phyloP scores from a whole-genome alignment of 2,329 filamentous ascomycete species.

The Pyrenochaeta sp. region DNA sequence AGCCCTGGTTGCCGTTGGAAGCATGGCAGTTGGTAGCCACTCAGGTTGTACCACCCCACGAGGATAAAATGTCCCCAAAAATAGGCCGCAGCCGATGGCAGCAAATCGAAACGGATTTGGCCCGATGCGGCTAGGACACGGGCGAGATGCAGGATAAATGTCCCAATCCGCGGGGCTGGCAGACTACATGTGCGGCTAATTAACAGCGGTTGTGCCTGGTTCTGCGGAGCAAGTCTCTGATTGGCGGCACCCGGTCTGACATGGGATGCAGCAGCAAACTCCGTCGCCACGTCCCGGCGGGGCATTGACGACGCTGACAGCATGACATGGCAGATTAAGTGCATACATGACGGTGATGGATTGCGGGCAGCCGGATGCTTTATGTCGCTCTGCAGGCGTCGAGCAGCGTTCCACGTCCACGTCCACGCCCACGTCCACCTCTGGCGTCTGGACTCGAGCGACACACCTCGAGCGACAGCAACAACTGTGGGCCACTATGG shows the following conservation, averaged over 20 bases:
- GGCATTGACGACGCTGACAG: constrained; percentile 21
- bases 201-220: constrained; percentile 29
- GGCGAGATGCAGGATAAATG: constrained; percentile 23
- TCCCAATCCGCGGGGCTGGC: constrained; percentile 14
- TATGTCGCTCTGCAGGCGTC: constrained; percentile 13
- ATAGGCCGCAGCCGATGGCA: constrained; percentile 30
- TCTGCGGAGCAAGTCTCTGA: constrained; percentile 18
- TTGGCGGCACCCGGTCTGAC: constrained; percentile 18
- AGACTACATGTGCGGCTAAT: constrained; percentile 24
- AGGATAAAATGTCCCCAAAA: constrained; percentile 36
- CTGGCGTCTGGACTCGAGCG: constrained; percentile 26
- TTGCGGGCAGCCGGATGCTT: constrained; percentile 20
- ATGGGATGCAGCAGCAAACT: constrained; percentile 22
- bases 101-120: constrained; percentile 34
- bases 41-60: constrained; percentile 18
- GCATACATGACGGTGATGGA: constrained; percentile 18
- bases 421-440: too few species aligned
- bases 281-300: constrained; percentile 17
- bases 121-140: constrained; percentile 21
- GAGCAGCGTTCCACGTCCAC: constrained; percentile 8
- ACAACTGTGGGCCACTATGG: constrained; percentile 12
- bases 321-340: constrained; percentile 16
- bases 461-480: constrained; percentile 11
- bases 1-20: constrained; percentile 14
- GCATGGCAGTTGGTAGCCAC: constrained; percentile 14